Percentiles rank a stretch among this genome's conserved stretches.
These are phyloP conservation scores for Hyphopichia pseudoburtonii DNA, from an alignment of 1,139 yeast genomes.

Conservation along the genomic window DNA sequence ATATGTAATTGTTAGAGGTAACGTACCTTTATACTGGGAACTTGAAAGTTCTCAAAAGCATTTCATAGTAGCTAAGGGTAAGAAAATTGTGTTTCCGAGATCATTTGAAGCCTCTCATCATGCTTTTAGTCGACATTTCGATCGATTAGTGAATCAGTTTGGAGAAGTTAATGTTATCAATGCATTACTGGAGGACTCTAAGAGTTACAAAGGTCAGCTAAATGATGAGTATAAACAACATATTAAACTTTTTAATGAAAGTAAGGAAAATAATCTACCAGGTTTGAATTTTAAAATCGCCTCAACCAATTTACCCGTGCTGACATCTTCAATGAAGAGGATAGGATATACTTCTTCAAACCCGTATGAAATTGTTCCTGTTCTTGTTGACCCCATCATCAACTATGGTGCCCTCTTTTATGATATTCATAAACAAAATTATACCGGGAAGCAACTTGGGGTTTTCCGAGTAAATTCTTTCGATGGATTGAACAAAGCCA, in stretches of 20 bases:
- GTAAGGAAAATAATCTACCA: constrained; percentile 8
- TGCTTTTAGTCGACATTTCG: constrained; percentile 66
- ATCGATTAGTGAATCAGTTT: constrained; percentile 53
- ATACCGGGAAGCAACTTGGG: constrained; percentile 68
- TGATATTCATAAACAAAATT: constrained; percentile 46
- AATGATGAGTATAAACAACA: constrained; percentile 33
- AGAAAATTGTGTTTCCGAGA: constrained; percentile 52
- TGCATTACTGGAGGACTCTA: constrained; percentile 41
- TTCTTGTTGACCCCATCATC: constrained; percentile 47
- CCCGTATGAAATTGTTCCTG: constrained; percentile 39
- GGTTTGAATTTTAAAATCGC: constrained; percentile 18
- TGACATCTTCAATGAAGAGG: constrained; percentile 34
- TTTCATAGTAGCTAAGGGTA: constrained; percentile 40
- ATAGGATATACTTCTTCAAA: constrained; percentile 36
- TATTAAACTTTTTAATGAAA: constrained; percentile 23
- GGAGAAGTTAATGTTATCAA: constrained; percentile 66
- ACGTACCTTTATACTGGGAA: constrained; percentile 68
- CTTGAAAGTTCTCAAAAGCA: constrained; percentile 48
- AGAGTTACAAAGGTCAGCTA: constrained; percentile 36
- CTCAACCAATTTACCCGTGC: constrained; percentile 33
- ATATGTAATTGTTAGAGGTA: constrained; percentile 62
- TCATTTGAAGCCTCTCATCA: constrained; percentile 65
- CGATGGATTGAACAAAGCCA: constrained; percentile 65
- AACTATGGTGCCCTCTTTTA: constrained; percentile 68
- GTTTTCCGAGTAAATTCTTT: constrained; percentile 64